These are phyloP conservation scores for Solanum ossicruentum DNA, from an alignment of 257 asterid species.

Conservation along the genomic window DNA sequence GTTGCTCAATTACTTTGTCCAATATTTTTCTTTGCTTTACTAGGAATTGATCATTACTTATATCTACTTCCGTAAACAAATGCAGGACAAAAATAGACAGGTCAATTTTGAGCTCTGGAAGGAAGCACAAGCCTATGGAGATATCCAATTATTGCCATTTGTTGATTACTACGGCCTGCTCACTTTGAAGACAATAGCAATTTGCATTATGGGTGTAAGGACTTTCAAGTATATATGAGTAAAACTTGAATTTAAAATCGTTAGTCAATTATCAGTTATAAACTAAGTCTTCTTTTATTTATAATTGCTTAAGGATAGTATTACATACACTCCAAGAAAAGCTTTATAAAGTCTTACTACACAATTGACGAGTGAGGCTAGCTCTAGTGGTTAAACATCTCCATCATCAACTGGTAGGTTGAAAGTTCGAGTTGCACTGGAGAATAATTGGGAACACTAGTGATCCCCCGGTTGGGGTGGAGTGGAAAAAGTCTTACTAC, in stretches of 20 bases:
- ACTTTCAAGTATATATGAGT: neutral
- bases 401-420: neutral
- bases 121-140: slow-evolving; percentile 73
- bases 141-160: slow-evolving; percentile 89
- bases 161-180: slow-evolving; percentile 86
- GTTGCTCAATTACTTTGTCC: neutral
- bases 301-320: neutral
- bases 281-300: neutral
- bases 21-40: neutral
- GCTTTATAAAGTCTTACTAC: neutral
- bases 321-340: neutral
- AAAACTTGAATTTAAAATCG: neutral
- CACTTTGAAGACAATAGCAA: slow-evolving; percentile 73
- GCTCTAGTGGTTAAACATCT: neutral
- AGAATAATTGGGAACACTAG: neutral
- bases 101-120: slow-evolving; percentile 84
- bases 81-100: slow-evolving; percentile 76
- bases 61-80: neutral
- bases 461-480: neutral
- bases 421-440: neutral
- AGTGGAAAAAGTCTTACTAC: neutral
- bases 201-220: slow-evolving; percentile 78
- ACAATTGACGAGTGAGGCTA: neutral
- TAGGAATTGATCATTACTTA: neutral
- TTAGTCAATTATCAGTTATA: neutral